Base-by-base conservation (phyloP, 768 basidiomycete genomes). In the Pleurotus cornucopiae region DNA sequence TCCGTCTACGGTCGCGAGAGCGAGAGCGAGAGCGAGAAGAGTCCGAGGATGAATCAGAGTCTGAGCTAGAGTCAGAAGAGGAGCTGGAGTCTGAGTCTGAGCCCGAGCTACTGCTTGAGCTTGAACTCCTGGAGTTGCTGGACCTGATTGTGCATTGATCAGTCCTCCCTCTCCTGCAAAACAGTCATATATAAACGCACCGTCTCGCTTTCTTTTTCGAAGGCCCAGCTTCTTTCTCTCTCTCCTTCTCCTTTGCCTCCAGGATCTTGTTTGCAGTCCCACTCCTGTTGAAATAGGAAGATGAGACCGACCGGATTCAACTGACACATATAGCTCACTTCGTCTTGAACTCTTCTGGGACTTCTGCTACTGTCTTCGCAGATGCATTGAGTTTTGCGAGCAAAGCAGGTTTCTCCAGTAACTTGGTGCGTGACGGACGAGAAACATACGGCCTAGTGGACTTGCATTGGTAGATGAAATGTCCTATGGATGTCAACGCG, bases 401-500 rank as follows among this genome's bases (percentile, higher is more conserved):
- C 2, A 83, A 48, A 20, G 71, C 76, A 2, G 92, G 92, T 55
- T 91, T 90, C 63, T 93, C 88, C 13, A 98, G 80, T 68, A 87
- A 84, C 63, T 94, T 82, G 1, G 91, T 91, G 41, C 94, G 82
- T 37, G 92, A 94, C 2, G 94, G 94, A n/a, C 95, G 80, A 9
- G 91, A 83, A 40, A 92, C 76, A 67, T 97, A 98, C 21, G 92
- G 90, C 2, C 89, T 79, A 18, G 80, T 63, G 14, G 79, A 78
- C 70, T 91, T 92, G 80, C 95, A 98, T 72, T 97, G 83, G 66
- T 87, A 98, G 11, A 85, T 97, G 67, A 87, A 95, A 70, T 97
- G 95, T 0, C 94, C 94, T 85, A 65, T 38, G 64, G 6, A 30
- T 54, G 13, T 1, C 26, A n/a, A 14, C 2, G 47, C n/a, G 54